Conservation (phyloP, 2,329 filamentous ascomycete species). For the Pseudogymnoascus sp. region DNA sequence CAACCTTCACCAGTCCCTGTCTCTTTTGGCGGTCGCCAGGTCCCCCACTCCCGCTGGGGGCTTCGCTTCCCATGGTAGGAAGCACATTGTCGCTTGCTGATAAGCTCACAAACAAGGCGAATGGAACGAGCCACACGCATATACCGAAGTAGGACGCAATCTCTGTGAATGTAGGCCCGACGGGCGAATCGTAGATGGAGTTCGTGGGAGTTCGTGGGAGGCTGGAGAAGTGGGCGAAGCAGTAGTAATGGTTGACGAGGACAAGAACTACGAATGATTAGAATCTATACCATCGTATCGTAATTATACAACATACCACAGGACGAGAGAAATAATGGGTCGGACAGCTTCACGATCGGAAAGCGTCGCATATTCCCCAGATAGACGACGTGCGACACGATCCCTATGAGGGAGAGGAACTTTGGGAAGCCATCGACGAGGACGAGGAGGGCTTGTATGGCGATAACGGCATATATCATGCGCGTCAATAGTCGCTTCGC, state of each 20-base stretch:
- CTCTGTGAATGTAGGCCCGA: constrained; percentile 73
- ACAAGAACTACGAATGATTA: constrained; percentile 55
- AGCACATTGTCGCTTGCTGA: constrained; percentile 93
- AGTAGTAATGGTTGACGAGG: constrained; percentile 83
- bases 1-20: constrained; percentile 58
- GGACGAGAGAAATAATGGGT: constrained; percentile 77
- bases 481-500: constrained; percentile 79
- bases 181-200: constrained; percentile 52
- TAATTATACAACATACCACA: constrained; percentile 51
- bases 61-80: constrained; percentile 79
- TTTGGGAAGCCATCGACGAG: constrained; percentile 82
- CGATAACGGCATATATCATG: constrained; percentile 77
- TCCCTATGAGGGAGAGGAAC: constrained; percentile 62
- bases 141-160: constrained; percentile 94
- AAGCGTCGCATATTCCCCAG: constrained; percentile 73
- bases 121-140: constrained; percentile 94
- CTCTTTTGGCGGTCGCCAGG: constrained; percentile 39
- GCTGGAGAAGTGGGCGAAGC: constrained; percentile 86
- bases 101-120: constrained; percentile 87
- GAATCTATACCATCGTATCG: constrained; percentile 14
- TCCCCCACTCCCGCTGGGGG: constrained; percentile 31
- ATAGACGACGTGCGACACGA: constrained; percentile 78
- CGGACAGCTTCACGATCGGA: constrained; percentile 73
- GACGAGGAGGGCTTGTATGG: constrained; percentile 64
- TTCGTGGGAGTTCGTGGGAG: constrained; percentile 50